These are phyloP conservation scores for Daldinia sp. DNA, from an alignment of 2,329 filamentous ascomycete species.

Conservation along the genomic window DNA sequence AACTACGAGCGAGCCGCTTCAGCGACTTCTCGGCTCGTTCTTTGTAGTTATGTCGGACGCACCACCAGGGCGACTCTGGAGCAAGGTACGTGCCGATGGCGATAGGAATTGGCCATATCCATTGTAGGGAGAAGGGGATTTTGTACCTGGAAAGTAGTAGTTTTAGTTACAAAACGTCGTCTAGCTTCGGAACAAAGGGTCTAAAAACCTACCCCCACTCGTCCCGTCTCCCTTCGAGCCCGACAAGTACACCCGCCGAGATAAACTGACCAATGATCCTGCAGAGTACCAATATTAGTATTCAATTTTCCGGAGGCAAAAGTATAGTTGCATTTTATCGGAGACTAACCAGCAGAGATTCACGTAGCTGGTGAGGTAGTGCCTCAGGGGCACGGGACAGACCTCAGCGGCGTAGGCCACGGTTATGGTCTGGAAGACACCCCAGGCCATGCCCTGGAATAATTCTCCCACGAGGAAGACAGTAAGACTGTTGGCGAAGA, in stretches of 20 bases:
- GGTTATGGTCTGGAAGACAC: slow-evolving; percentile 51
- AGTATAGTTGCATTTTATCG: too few species aligned
- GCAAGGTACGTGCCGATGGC: slow-evolving; percentile 48
- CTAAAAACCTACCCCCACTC: slow-evolving; percentile 48
- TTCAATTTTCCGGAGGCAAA: not conserved
- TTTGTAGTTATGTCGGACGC: slow-evolving; percentile 44
- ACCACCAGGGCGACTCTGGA: slow-evolving; percentile 51
- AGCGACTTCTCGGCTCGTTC: slow-evolving; percentile 44
- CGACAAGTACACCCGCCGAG: slow-evolving; percentile 50
- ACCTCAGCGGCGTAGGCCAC: slow-evolving; percentile 50
- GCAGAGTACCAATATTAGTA: not conserved
- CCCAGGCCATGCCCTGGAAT: slow-evolving; percentile 57
- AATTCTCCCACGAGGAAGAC: slow-evolving; percentile 56
- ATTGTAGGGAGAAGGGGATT: slow-evolving; percentile 50
- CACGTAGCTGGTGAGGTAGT: slow-evolving; percentile 49
- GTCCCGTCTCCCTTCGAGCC: slow-evolving; percentile 43
- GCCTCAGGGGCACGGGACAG: slow-evolving; percentile 48
- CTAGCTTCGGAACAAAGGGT: not conserved
- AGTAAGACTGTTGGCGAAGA: slow-evolving; percentile 54
- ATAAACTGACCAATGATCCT: slow-evolving; percentile 56
- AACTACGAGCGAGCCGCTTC: slow-evolving; percentile 49
- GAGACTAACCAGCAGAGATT: slow-evolving; percentile 46
- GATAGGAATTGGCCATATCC: slow-evolving; percentile 50
- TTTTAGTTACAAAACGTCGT: slow-evolving; percentile 11
- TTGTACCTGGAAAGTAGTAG: slow-evolving; percentile 43